Conservation (phyloP, 2,329 filamentous ascomycete genomes). For the Periconia sp. region DNA sequence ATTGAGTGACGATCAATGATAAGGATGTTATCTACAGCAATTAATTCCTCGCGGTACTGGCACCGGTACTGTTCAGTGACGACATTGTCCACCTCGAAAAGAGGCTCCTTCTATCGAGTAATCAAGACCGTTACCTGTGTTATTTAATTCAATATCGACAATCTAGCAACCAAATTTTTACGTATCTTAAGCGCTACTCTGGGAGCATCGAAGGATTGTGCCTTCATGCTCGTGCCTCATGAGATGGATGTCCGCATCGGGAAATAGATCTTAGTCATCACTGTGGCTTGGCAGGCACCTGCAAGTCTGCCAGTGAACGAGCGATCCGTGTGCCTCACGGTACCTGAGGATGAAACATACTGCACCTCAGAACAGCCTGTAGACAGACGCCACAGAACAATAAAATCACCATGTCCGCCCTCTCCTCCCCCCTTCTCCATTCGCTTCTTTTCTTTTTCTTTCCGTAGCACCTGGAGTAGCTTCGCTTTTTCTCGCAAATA, state of each 20-base stretch:
- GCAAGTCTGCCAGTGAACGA: neutral
- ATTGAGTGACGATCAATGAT: too few species aligned
- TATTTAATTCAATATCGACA: too few species aligned
- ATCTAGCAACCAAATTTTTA: too few species aligned
- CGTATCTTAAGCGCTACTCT: too few species aligned
- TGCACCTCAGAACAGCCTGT: slow-evolving; percentile 26
- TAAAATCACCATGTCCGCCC: slow-evolving; percentile 32
- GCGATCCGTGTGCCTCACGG: neutral
- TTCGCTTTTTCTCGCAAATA: slow-evolving; percentile 4
- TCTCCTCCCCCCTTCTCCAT: slow-evolving; percentile 6
- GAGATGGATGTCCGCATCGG: neutral
- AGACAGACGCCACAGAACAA: slow-evolving; percentile 15
- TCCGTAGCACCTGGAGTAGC: neutral
- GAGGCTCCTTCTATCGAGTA: too few species aligned
- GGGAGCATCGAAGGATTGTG: too few species aligned
- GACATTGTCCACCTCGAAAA: too few species aligned
- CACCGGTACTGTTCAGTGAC: too few species aligned
- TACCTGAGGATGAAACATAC: slow-evolving; percentile 33
- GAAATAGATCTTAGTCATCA: neutral
- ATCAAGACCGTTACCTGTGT: too few species aligned
- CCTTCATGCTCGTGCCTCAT: too few species aligned
- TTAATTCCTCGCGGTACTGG: too few species aligned
- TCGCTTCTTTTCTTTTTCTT: slow-evolving; percentile 1
- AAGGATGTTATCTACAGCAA: too few species aligned
- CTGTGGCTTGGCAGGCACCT: neutral